phyloP scores from a whole-genome alignment of 768 basidiomycete genomes.

The Agrocybe pediades region DNA sequence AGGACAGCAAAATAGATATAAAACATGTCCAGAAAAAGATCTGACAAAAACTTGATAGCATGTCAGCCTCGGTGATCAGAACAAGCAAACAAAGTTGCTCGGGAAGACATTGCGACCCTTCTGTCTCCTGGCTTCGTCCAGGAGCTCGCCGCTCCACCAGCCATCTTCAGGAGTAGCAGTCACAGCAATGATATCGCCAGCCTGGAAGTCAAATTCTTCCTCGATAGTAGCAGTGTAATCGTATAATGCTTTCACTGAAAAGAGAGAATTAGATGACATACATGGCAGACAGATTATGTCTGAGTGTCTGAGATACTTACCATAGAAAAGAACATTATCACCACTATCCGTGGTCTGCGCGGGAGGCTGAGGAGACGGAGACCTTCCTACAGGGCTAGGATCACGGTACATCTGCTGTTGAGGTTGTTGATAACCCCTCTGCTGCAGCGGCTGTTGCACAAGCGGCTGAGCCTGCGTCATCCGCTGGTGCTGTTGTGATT shows the following conservation, averaged over 20 bases:
- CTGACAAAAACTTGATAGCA: background rate
- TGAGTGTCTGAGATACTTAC: conserved; percentile 44
- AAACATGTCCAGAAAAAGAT: background rate
- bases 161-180: conserved; percentile 94
- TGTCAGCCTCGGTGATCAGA: conserved; percentile 40
- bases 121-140: conserved; percentile 75
- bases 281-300: conserved; percentile 1
- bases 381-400: conserved; percentile 45
- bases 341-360: conserved; percentile 81
- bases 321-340: conserved; percentile 82
- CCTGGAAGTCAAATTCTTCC: conserved; percentile 96
- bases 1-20: background rate
- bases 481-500: conserved; percentile 15
- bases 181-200: conserved; percentile 94
- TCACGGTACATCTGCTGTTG: conserved; percentile 40
- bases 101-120: conserved; percentile 81
- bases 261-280: background rate
- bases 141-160: conserved; percentile 93
- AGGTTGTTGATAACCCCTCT: conserved; percentile 29
- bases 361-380: conserved; percentile 39
- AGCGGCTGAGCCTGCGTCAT: conserved; percentile 32
- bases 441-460: conserved; percentile 25
- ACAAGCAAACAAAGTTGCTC: conserved; percentile 85
- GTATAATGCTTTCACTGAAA: conserved; percentile 83
- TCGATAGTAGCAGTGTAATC: conserved; percentile 84